Conservation (phyloP, 331 rosid species). For the Erythrophleum ivorense region DNA sequence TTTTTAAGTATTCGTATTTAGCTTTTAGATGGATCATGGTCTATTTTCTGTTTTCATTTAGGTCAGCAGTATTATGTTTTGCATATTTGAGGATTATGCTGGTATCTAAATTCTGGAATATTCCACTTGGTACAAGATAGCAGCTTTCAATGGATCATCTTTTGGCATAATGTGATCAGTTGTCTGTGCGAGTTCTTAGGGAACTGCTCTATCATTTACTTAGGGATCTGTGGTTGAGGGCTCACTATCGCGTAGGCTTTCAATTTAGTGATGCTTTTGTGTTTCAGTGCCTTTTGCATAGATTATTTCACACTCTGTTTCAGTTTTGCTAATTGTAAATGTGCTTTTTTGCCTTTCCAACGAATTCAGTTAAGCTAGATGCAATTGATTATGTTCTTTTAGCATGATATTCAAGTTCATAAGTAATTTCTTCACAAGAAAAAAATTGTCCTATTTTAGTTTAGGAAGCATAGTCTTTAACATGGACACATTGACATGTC, state of each 20-base stretch:
- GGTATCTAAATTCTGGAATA: too few species aligned
- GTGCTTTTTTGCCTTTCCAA: neutral
- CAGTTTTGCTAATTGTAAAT: neutral
- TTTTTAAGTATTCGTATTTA: neutral
- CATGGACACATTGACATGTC: neutral
- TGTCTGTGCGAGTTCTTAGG: too few species aligned
- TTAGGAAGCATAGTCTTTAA: neutral
- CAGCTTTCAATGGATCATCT: too few species aligned
- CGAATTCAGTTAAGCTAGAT: constrained; percentile 15
- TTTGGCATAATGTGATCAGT: too few species aligned
- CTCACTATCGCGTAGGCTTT: too few species aligned
- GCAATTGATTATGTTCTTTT: neutral
- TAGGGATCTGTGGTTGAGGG: too few species aligned
- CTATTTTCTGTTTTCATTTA: too few species aligned
- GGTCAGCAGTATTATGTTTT: too few species aligned
- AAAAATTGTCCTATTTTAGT: constrained; percentile 4
- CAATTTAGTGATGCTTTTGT: neutral
- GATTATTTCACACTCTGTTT: neutral
- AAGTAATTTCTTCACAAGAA: neutral
- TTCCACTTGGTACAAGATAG: too few species aligned
- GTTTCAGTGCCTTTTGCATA: neutral
- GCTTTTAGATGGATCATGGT: neutral
- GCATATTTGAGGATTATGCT: too few species aligned
- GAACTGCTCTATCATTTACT: too few species aligned
- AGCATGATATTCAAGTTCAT: neutral